A percentile compares a stretch with the other conserved stretches of the same genome.
Conservation (phyloP, 371 early-diverging fungal genomes). For the Mucor indicus region DNA sequence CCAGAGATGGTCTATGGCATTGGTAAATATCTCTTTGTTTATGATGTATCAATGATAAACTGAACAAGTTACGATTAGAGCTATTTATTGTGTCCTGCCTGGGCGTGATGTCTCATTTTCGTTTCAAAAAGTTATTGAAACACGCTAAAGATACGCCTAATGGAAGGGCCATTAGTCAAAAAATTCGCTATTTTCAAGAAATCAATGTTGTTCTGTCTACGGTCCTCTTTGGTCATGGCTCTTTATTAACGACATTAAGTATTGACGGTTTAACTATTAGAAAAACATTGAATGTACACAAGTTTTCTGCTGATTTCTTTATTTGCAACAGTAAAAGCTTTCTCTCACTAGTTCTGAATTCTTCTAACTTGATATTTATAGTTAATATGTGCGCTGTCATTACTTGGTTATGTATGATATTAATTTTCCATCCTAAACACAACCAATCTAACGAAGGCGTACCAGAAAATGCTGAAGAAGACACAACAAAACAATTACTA, state of each 20-base stretch:
- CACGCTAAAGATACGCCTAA: conserved; percentile 29
- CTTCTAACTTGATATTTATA: neutral
- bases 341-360: neutral
- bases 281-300: conserved; percentile 36
- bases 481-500: neutral
- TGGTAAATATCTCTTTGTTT: conserved; percentile 14
- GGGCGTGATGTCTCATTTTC: conserved; percentile 42
- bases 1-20: conserved; percentile 45
- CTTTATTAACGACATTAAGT: conserved; percentile 34
- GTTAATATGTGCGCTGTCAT: conserved; percentile 25
- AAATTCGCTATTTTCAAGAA: conserved; percentile 50
- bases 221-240: conserved; percentile 28
- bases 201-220: conserved; percentile 38
- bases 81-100: conserved; percentile 33
- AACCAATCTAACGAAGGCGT: neutral
- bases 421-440: conserved; percentile 24
- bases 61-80: conserved; percentile 14
- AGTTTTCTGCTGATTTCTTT: conserved; percentile 46
- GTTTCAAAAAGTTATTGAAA: conserved; percentile 36
- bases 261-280: conserved; percentile 35
- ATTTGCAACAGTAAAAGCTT: conserved; percentile 43
- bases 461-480: neutral
- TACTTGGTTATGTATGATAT: conserved; percentile 26
- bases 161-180: conserved; percentile 33
- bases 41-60: neutral